Evolutionary conservation across 805 yeast species (phyloP), one percentile per base, ranked within the genome.

Genomic region (Kregervanrija pseudodelftensis): DNA sequence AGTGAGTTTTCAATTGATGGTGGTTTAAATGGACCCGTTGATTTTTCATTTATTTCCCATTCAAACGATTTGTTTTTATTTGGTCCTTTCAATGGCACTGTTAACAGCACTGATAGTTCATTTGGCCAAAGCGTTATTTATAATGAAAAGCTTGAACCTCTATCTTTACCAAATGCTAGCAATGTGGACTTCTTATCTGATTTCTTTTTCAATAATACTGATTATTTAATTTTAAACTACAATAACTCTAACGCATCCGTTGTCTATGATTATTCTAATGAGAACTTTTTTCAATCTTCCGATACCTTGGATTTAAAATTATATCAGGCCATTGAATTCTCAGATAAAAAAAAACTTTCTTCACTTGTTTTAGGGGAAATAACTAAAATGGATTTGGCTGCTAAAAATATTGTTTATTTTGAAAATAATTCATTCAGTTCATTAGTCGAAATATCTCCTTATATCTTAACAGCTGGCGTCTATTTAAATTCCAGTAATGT

Each of bases 401-500:
- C 52, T 8, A 38, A 49, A 14, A 53, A 50, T 40, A 43, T 51
- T n/a, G 55, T 52, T 7, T 31, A 37, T 16, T 36, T 55, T 8
- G 13, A 48, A 11, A 30, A 41, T 14, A 41, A 38, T 13, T 37
- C 31, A 12, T 33, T 49, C 17, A 36, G 39, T 3, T 17, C 45
- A 7, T 12, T 37, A 15, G 14, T 11, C 8, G 15, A 31, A 8
- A 11, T 14, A 7, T 9, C 13, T 5, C 33, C 37, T 4, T 4
- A 14, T 11, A 5, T 30, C 8, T 40, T 48, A 30, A 33, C 33
- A 11, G 36, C 68, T 3, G 73, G 78, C 1, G 59, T 60, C 41
- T 73, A 68, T 44, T 57, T 76, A 31, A 82, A 85, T 57, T 65
- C 66, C 11, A 58, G 80, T 0, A 48, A 72, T 10, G 64, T 80